phyloP scores from a whole-genome alignment of 2,329 filamentous ascomycete genomes.

The Fusarium sp. region DNA sequence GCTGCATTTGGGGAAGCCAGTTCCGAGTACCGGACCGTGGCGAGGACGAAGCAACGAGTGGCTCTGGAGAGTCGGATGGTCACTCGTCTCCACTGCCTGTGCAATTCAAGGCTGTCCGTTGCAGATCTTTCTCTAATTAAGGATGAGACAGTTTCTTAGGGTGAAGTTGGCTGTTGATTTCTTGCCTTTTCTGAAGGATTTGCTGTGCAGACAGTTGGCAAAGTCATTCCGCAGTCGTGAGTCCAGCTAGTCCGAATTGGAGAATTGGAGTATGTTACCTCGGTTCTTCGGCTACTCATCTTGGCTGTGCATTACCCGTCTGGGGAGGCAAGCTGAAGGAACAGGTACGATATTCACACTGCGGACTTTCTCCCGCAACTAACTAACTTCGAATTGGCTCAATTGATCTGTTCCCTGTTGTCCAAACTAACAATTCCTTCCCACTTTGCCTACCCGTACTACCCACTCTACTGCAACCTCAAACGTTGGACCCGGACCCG shows the following conservation, averaged over 20 bases:
- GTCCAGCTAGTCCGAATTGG: neutral
- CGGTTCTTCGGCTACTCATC: conserved; percentile 4
- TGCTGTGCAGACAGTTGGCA: no score
- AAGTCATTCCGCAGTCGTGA: no score
- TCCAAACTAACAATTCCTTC: neutral
- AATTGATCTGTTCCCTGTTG: neutral
- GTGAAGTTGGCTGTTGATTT: no score
- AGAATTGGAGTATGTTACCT: neutral
- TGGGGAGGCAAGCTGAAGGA: no score
- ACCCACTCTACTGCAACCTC: neutral
- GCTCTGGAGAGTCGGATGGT: neutral
- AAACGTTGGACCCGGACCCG: neutral
- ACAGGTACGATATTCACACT: no score
- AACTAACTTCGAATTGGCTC: no score
- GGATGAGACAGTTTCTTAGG: neutral
- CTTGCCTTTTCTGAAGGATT: no score
- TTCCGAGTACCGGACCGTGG: conserved; percentile 1
- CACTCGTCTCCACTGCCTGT: conserved; percentile 7
- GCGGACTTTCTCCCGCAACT: no score
- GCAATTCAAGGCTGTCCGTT: neutral
- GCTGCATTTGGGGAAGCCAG: neutral
- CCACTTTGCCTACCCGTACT: neutral
- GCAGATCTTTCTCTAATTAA: conserved; percentile 1
- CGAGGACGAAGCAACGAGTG: conserved; percentile 7
- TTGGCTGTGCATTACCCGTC: neutral